Evolutionary conservation across 139 green algal species (phyloP).

Genomic region (Nannochloris sp.): DNA sequence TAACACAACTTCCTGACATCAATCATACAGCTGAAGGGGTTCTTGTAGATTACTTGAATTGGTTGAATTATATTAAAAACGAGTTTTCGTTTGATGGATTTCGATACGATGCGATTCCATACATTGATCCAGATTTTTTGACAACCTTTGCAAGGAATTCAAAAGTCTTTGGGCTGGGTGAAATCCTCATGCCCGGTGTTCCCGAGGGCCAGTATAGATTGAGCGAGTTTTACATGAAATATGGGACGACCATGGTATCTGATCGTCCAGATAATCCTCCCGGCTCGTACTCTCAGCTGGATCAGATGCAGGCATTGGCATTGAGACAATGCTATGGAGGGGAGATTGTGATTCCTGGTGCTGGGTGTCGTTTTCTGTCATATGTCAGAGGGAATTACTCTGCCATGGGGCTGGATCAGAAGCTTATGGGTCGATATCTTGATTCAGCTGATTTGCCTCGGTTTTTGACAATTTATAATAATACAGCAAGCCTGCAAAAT

Average conservation of each 20-base stretch:
- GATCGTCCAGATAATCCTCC: slow-evolving; percentile 3
- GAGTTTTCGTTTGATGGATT: slow-evolving; percentile 8
- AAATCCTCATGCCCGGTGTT: background rate
- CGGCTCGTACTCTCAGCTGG: background rate
- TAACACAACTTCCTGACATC: slow-evolving; percentile 18
- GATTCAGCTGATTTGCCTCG: background rate
- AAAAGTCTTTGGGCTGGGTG: background rate
- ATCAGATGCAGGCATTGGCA: background rate
- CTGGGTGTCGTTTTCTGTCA: background rate
- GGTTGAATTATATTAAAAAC: slow-evolving; percentile 3
- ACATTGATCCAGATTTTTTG: slow-evolving; percentile 9
- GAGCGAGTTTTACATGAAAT: slow-evolving; percentile 5
- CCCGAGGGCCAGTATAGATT: slow-evolving; percentile 6
- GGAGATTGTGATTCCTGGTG: background rate
- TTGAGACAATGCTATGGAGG: no score
- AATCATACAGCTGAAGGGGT: slow-evolving; percentile 15
- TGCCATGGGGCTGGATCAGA: slow-evolving; percentile 3
- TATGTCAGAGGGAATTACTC: background rate
- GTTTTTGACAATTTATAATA: background rate
- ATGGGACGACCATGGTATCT: slow-evolving; percentile 10
- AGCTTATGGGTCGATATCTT: background rate
- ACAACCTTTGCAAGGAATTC: background rate
- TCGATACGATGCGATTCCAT: slow-evolving; percentile 4
- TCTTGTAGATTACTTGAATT: background rate
- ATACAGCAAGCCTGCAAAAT: slow-evolving; percentile 6